Evolutionary conservation across 768 basidiomycete species (phyloP).

Genomic region (Pleurotus giganteus): DNA sequence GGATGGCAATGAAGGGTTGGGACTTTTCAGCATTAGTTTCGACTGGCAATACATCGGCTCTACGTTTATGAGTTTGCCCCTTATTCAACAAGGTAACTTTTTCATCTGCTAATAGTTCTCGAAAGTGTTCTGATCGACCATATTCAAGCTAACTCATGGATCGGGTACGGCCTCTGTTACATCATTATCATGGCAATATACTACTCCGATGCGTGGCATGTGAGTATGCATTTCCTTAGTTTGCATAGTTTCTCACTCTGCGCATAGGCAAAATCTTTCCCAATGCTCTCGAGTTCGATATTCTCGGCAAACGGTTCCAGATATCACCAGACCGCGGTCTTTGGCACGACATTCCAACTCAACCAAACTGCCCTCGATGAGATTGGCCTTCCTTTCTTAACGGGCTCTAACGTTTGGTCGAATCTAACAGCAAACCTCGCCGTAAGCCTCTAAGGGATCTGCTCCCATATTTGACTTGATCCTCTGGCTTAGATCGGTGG

Average conservation of each 20-base stretch:
- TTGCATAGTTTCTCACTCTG: too few species aligned
- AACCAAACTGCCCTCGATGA: slow-evolving; percentile 53
- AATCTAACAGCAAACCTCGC: slow-evolving; percentile 48
- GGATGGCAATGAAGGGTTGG: slow-evolving; percentile 66
- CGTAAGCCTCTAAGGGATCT: slow-evolving; percentile 23
- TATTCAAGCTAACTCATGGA: slow-evolving; percentile 48
- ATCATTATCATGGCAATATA: slow-evolving; percentile 53
- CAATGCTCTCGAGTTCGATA: slow-evolving; percentile 60
- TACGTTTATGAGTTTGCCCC: slow-evolving; percentile 46
- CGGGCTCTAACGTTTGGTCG: slow-evolving; percentile 53
- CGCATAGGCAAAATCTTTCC: slow-evolving; percentile 49
- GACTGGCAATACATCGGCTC: slow-evolving; percentile 70
- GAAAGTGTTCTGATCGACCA: neutral
- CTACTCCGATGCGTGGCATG: slow-evolving; percentile 63
- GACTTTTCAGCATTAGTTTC: slow-evolving; percentile 57
- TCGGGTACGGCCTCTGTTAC: slow-evolving; percentile 53
- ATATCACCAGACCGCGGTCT: slow-evolving; percentile 54
- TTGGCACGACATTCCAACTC: slow-evolving; percentile 47
- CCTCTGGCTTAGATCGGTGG: slow-evolving; percentile 47
- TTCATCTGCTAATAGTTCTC: neutral
- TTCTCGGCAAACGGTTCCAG: slow-evolving; percentile 53
- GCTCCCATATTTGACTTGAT: neutral
- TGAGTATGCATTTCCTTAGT: slow-evolving; percentile 25
- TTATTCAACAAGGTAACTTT: slow-evolving; percentile 51
- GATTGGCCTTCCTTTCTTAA: slow-evolving; percentile 46